Evolutionary conservation across 345 rosid species (phyloP), one percentile per base, ranked within the genome.

Genomic region (Salix viminalis): DNA sequence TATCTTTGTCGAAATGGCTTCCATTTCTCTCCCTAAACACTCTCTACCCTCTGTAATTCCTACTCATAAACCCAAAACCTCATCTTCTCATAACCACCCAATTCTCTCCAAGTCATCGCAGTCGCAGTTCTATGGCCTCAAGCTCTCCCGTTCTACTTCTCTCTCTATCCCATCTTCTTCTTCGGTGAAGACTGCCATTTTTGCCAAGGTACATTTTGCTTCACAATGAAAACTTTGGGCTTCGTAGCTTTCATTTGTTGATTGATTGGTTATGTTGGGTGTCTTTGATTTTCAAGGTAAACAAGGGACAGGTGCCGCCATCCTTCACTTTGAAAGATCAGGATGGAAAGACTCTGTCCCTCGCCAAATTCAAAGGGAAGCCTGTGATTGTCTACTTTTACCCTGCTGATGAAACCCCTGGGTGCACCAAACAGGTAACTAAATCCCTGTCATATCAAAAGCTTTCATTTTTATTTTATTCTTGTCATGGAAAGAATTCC

Each of bases 331-430:
- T 93, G 87, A 93, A 89, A 80, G 94, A 95, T 84, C 99, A 95
- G 76, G 94, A 93, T 6, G 97, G 97, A n/a, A 95, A 77, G 84
- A 80, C 61, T 9, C 93, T 95, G 72, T 90, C 82, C 83, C 91
- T 95, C 23, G 80, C 89, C 46, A 85, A 90, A 79, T 91, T 88
- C 74, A 93, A 93, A 87, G 99, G 97, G 77, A 95, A 93, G 92
- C 99, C 99, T 50, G 93, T 91, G 69, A 91, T 93, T 66, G 81
- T 93, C 75, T 95, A 95, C 74, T 95, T 95, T 86, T 93, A 95
- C 87, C 97, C 99, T 69, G 99, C 97, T 39, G 99, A 95, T 85
- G 99, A 95, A 78, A 78, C 90, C 46, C 99, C 99, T 65, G 90
- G 97, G 46, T 95, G 99, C 89, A 93, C 99, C 80, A 95, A 93